Evolutionary conservation across 768 basidiomycete genomes (phyloP).

Genomic region (Mycena indigotica): DNA sequence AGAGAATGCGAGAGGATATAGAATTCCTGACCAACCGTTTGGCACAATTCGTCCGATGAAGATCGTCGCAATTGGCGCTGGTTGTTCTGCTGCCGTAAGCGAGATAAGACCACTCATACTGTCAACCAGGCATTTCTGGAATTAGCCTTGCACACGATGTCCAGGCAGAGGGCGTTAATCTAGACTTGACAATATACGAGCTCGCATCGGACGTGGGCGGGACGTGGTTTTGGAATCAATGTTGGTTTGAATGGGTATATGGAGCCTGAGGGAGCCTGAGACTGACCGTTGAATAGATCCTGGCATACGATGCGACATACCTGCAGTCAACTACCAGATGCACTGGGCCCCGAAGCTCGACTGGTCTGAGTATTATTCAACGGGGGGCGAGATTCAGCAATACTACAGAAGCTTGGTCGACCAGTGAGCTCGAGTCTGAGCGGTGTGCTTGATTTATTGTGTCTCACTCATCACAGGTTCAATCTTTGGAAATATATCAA

Average conservation of each 20-base stretch:
- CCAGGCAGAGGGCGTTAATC: slow-evolving; percentile 34
- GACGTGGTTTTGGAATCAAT: slow-evolving; percentile 47
- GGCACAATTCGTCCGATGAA: slow-evolving; percentile 36
- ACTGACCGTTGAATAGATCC: slow-evolving; percentile 18
- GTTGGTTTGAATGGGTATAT: slow-evolving; percentile 25
- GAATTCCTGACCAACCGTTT: slow-evolving; percentile 23
- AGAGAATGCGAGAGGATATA: slow-evolving; percentile 25
- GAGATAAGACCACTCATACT: not conserved
- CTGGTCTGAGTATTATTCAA: slow-evolving; percentile 50
- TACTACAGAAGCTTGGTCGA: slow-evolving; percentile 45
- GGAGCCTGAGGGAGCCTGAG: not conserved
- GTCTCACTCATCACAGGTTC: slow-evolving; percentile 14
- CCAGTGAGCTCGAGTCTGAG: no score
- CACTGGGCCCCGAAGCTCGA: slow-evolving; percentile 37
- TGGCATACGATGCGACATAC: slow-evolving; percentile 51
- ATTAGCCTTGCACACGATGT: slow-evolving; percentile 33
- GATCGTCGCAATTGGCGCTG: slow-evolving; percentile 48
- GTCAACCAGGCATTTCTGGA: slow-evolving; percentile 38
- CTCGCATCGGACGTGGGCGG: slow-evolving; percentile 49
- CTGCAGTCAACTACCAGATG: slow-evolving; percentile 35
- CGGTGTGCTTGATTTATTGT: not conserved
- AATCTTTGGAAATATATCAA: slow-evolving; percentile 44
- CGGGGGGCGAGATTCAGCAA: slow-evolving; percentile 46
- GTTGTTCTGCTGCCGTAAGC: not conserved
- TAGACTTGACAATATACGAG: slow-evolving; percentile 49